These are phyloP conservation scores for Orychophragmus violaceus DNA, from an alignment of 345 rosid genomes.

Conservation along the genomic window DNA sequence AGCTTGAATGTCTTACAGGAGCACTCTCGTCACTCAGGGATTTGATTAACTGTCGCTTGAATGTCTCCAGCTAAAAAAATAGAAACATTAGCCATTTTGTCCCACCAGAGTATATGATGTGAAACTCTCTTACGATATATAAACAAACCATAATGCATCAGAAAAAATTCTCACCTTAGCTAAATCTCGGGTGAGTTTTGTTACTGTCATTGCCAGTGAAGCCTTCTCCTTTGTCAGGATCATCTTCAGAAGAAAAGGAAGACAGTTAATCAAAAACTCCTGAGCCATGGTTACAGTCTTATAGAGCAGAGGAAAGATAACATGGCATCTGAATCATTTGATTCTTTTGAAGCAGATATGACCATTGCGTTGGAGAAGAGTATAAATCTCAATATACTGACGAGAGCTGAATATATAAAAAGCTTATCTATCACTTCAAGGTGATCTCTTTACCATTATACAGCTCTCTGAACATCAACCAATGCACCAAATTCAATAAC, in stretches of 20 bases:
- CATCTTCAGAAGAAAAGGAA: conserved; percentile 34
- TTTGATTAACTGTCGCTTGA: conserved; percentile 91
- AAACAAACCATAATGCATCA: not conserved
- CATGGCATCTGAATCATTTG: not conserved
- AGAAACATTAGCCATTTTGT: not conserved
- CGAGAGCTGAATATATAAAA: not conserved
- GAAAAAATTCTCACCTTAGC: conserved; percentile 53
- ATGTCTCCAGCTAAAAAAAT: conserved; percentile 64
- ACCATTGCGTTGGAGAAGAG: too few species aligned
- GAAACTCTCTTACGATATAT: not conserved
- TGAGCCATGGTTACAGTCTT: not conserved
- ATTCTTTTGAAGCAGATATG: not conserved
- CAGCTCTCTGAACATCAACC: not conserved
- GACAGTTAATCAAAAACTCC: not conserved
- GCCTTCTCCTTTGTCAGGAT: conserved; percentile 67
- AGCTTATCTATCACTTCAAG: not conserved
- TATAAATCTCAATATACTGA: not conserved
- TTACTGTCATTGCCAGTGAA: conserved; percentile 57
- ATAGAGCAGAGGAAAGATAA: not conserved
- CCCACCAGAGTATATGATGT: not conserved
- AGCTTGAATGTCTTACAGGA: conserved; percentile 44
- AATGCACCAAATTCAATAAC: not conserved
- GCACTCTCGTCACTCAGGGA: conserved; percentile 72
- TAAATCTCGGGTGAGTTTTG: conserved; percentile 75
- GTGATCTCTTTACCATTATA: not conserved